These are phyloP conservation scores for Pulicaria dysenterica DNA, from an alignment of 129 eudicot species.

Conservation along the genomic window DNA sequence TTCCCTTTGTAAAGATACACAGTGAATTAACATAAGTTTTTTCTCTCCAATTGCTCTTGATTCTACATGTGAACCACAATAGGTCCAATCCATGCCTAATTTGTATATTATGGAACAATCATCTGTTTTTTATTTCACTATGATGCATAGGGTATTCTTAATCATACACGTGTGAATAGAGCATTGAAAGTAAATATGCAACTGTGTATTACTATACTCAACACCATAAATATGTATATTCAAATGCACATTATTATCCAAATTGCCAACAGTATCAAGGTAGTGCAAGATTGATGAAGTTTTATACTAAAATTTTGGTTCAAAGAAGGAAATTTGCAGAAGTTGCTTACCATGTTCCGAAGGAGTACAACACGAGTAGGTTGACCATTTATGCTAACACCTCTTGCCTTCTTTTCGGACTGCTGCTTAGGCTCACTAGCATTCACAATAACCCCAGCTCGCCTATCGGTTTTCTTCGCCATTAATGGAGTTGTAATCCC, in stretches of 20 bases:
- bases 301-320: neutral
- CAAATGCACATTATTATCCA: neutral
- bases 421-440: constrained; percentile 62
- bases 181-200: no score
- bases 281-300: neutral
- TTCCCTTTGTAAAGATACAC: no score
- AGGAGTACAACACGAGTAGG: constrained; percentile 91
- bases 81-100: no score
- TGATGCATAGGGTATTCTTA: no score
- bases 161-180: no score
- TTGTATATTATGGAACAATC: no score
- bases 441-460: constrained; percentile 93
- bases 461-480: constrained; percentile 94
- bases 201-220: no score
- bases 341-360: constrained; percentile 72
- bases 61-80: no score
- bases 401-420: constrained; percentile 66
- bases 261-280: neutral
- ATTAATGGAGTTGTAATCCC: constrained; percentile 92
- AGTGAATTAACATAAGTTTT: no score
- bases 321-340: neutral
- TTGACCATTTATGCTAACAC: constrained; percentile 73
- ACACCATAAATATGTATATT: no score
- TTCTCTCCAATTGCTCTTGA: no score
- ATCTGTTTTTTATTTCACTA: no score